These are phyloP conservation scores for Arxiozyma bovina DNA, from an alignment of 1,139 yeast genomes.

Conservation along the genomic window DNA sequence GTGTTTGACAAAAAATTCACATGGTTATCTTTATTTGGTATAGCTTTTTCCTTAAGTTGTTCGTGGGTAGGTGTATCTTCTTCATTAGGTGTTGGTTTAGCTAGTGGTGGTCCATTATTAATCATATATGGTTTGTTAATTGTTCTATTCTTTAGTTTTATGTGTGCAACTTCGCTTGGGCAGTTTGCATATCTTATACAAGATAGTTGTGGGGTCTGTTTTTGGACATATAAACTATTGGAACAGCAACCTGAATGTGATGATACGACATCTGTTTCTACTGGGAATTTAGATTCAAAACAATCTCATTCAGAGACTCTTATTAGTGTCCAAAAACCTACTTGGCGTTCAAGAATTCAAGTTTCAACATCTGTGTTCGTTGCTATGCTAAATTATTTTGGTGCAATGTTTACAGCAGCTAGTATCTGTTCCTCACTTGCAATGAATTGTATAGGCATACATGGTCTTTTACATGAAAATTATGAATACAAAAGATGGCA, in stretches of 20 bases:
- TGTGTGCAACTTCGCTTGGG: conserved; percentile 41
- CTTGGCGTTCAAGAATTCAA: neutral
- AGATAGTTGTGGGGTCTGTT: conserved; percentile 41
- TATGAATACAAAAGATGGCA: conserved; percentile 43
- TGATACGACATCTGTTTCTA: neutral
- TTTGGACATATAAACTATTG: neutral
- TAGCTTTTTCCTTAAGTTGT: conserved; percentile 46
- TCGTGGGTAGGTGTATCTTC: conserved; percentile 49
- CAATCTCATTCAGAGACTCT: neutral
- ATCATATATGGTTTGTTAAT: conserved; percentile 43
- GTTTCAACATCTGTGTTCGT: neutral
- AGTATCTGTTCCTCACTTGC: conserved; percentile 47
- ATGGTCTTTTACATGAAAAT: conserved; percentile 39
- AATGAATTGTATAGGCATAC: conserved; percentile 42
- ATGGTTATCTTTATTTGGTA: conserved; percentile 44
- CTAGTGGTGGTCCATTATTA: conserved; percentile 43
- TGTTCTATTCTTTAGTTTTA: conserved; percentile 40
- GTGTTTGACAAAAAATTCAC: conserved; percentile 38
- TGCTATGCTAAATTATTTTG: conserved; percentile 31
- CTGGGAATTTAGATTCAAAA: neutral
- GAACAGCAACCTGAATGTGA: neutral
- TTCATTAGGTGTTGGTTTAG: conserved; percentile 41
- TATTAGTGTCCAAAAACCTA: neutral
- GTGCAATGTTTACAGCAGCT: conserved; percentile 48
- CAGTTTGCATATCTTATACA: conserved; percentile 50